Evolutionary conservation across 1,284 basidiomycete species (phyloP), one percentile per base, ranked within the genome.

Genomic region (Puccinia hordei): DNA sequence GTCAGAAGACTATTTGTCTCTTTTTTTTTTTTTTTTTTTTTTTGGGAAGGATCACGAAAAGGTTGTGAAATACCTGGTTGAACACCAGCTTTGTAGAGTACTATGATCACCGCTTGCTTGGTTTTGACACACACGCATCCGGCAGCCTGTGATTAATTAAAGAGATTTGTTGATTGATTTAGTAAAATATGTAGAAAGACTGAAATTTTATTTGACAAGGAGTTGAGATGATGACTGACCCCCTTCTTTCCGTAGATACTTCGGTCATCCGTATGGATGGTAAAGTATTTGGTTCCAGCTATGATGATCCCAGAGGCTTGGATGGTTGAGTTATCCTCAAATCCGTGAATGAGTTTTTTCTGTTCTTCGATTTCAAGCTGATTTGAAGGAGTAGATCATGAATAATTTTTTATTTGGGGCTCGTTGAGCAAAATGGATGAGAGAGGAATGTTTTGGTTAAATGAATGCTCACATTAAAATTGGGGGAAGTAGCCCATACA

Each of bases 61-160:
- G 4, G 22, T 53, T 4, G 13, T 19, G 17, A 53, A 53, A 53
- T 53, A 53, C 51, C 75, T 9, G 66, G n/a, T 35, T 87, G 85
- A 53, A 86, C 87, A 0, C 93, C 93, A 35, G 89, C 88, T 0
- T 83, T 82, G 87, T 98, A 98, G 84, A 91, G 90, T 17, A 91
- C 89, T 35, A 98, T 90, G 81, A 98, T 88, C 82, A 97, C 88
- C 4, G 93, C 94, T 85, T 94, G 93, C 83, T 89, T 92, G 35
- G 95, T 98, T 88, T 94, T 93, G 81, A 94, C 91, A 82, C 95
- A 85, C 81, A 94, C 87, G 81, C 89, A 89, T 1, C 95, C 96
- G 85, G 93, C 90, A 38, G 89, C 89, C 94, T 96, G 85, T 35
- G 73, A 51, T 24, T 2, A 59, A 59, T 13, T 81, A 71, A 38